Evolutionary conservation across 208 protist species (phyloP).

Genomic region (Crithidia expoeki): DNA sequence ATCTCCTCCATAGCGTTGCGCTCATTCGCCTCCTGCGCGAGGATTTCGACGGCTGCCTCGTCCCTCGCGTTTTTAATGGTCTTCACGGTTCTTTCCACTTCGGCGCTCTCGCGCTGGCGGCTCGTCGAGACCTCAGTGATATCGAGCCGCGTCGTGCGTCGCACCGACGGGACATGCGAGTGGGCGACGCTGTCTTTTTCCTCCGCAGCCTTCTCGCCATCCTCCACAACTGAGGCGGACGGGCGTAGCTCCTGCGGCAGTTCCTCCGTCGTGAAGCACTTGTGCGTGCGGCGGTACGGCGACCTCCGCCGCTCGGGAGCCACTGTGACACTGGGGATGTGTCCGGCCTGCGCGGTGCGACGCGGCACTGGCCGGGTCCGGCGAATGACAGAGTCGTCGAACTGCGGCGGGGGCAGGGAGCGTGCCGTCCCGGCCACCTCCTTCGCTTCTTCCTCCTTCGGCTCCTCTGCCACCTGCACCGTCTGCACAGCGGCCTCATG

Average conservation of each 20-base stretch:
- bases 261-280: conserved; percentile 29
- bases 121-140: conserved; percentile 9
- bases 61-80: not conserved
- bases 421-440: not conserved
- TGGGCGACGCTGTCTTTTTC: conserved; percentile 6
- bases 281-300: conserved; percentile 24
- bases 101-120: conserved; percentile 7
- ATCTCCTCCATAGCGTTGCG: conserved; percentile 5
- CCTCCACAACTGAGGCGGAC: not conserved
- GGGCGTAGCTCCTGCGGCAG: conserved; percentile 32
- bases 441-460: not conserved
- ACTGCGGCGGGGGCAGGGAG: conserved; percentile 20
- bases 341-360: not conserved
- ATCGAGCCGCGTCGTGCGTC: conserved; percentile 13
- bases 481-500: conserved; percentile 12
- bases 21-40: conserved; percentile 7
- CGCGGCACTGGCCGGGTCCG: not conserved
- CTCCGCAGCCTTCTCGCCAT: conserved; percentile 6
- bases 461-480: conserved; percentile 6
- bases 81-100: conserved; percentile 4
- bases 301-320: not conserved
- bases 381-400: conserved; percentile 10
- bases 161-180: conserved; percentile 24
- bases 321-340: not conserved
- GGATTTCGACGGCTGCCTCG: conserved; percentile 3